Conservation (phyloP, 2,329 filamentous ascomycete species). For the Pseudonectria foliicola region DNA sequence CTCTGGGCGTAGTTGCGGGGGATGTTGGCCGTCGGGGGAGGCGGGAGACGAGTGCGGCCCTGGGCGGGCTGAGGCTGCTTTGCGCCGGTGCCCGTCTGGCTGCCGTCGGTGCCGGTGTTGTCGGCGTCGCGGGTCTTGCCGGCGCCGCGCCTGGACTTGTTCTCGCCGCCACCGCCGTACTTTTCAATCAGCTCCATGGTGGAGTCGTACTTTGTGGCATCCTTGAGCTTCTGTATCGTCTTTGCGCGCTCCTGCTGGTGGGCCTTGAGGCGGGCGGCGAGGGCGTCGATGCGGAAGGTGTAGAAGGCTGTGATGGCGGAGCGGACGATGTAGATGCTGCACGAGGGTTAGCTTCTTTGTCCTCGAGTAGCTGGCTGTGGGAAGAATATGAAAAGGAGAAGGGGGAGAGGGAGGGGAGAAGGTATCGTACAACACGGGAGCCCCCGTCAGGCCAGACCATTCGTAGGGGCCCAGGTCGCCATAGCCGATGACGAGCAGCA, state of each 20-base stretch:
- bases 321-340: constrained; percentile 73
- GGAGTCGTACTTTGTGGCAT: constrained; percentile 91
- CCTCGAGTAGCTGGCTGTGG: too few species aligned
- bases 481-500: constrained; percentile 79
- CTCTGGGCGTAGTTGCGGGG: constrained; percentile 30
- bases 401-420: not conserved
- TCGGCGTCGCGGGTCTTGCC: constrained; percentile 14
- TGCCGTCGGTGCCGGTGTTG: constrained; percentile 5
- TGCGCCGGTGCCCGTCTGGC: constrained; percentile 6
- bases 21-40: constrained; percentile 59
- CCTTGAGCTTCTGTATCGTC: constrained; percentile 91
- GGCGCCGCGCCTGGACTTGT: constrained; percentile 32
- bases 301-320: constrained; percentile 63
- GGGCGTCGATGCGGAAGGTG: constrained; percentile 68
- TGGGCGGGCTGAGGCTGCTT: constrained; percentile 10
- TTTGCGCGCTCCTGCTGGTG: constrained; percentile 72
- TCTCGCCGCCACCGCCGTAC: constrained; percentile 67
- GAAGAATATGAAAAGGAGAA: not conserved
- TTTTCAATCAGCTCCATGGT: constrained; percentile 91
- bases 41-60: constrained; percentile 42
- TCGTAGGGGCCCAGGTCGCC: constrained; percentile 69
- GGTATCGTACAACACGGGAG: constrained; percentile 64
- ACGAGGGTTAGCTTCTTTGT: constrained; percentile 10
- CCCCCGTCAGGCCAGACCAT: constrained; percentile 70
- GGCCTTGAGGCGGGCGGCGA: constrained; percentile 62